These are phyloP conservation scores for Sarocladium oryzae DNA, from an alignment of 2,329 filamentous ascomycete species.

Conservation along the genomic window DNA sequence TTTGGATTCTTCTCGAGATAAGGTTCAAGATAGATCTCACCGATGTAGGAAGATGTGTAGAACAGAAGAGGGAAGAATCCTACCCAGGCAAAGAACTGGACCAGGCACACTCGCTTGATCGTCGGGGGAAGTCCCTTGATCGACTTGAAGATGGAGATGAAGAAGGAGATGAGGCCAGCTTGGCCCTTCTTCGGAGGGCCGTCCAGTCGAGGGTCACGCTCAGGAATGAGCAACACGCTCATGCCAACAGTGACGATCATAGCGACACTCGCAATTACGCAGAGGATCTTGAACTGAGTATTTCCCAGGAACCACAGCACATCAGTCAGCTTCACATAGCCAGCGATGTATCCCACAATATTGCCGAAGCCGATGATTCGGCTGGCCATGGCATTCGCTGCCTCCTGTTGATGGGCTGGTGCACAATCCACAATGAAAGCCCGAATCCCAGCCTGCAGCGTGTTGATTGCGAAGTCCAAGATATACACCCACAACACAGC, in stretches of 20 bases:
- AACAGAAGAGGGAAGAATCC: slow-evolving; percentile 95
- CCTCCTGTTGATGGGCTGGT: slow-evolving; percentile 87
- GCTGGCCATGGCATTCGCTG: slow-evolving; percentile 91
- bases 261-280: slow-evolving; percentile 72
- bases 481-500: slow-evolving; percentile 85
- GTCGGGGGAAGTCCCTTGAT: slow-evolving; percentile 75
- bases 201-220: slow-evolving; percentile 74
- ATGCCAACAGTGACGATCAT: slow-evolving; percentile 64
- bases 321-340: slow-evolving; percentile 71
- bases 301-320: slow-evolving; percentile 74
- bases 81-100: slow-evolving; percentile 85
- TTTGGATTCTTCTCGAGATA: slow-evolving; percentile 70
- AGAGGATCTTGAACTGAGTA: slow-evolving; percentile 90
- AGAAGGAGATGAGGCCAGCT: slow-evolving; percentile 69
- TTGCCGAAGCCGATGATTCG: slow-evolving; percentile 82
- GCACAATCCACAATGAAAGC: slow-evolving; percentile 93
- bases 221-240: slow-evolving; percentile 63
- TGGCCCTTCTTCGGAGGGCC: slow-evolving; percentile 52
- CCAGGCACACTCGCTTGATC: slow-evolving; percentile 72
- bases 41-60: slow-evolving; percentile 91
- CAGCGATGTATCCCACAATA: slow-evolving; percentile 82
- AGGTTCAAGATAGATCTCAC: slow-evolving; percentile 85
- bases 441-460: slow-evolving; percentile 86
- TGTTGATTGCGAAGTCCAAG: slow-evolving; percentile 92
- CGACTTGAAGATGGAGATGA: slow-evolving; percentile 68